Evolutionary conservation across 2,329 filamentous ascomycete genomes (phyloP), one percentile per base, ranked within the genome.

Genomic region (Paecilomyces niveus): DNA sequence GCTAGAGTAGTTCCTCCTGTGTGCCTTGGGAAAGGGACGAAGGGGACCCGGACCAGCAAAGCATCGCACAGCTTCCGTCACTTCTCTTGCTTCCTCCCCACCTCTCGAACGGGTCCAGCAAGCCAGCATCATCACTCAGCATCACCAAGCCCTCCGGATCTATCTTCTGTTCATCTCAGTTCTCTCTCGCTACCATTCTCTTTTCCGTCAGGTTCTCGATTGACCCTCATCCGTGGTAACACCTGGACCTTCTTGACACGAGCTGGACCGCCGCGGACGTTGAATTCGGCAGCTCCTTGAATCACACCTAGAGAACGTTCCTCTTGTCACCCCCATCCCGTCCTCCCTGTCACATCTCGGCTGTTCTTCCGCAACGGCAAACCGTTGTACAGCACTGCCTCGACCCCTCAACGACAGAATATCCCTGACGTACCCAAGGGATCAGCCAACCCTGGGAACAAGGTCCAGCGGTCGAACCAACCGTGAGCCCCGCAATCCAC

Each of bases 21-120:
- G 15, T 33, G 32, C 32, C 32, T 33, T 33, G 32, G 32, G 32
- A 33, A 33, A 7, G 10, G 32, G 39, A 45, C 39, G 39, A 45
- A 45, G 39, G 39, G 39, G 39, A 45, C 39, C 39, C 39, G 39
- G 39, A 45, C 39, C 39, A 45, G 39, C 39, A 45, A n/a, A 45
- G 39, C 50, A 29, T 29, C 50, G 50, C 50, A 24, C 50, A 52
- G 50, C 50, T 52, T 24, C 64, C 64, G 55, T 45, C 56, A 57
- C 58, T 58, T 59, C 61, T 57, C 59, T 59, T 61, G 63, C 63
- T 62, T 3, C 56, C 57, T 61, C 62, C 35, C 57, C 53, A 55
- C 51, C 60, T 56, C 35, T 50, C 54, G 8, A 22, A 54, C 33
- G n/a, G n/a, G 52, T 22, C 21, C 45, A 39, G 55, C n/a, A 53